A percentile compares a stretch with the other conserved stretches of the same genome.
phyloP scores from a whole-genome alignment of 495 filamentous ascomycete species.

The Sordaria brevicollis region DNA sequence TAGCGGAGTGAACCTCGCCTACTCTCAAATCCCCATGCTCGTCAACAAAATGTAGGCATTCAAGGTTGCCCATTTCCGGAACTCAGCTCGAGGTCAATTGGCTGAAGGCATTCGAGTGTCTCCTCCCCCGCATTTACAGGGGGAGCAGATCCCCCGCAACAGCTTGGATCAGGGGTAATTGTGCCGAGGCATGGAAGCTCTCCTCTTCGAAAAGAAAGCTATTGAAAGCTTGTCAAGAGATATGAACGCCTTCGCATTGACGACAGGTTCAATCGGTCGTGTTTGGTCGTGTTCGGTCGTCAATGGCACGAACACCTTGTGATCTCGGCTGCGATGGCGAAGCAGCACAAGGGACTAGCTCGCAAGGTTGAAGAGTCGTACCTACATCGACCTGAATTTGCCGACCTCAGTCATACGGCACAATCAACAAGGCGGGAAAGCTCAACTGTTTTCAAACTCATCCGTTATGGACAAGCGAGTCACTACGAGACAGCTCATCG shows the following conservation, averaged over 20 bases:
- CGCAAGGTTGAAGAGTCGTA: not conserved
- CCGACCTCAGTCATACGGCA: not conserved
- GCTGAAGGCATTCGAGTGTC: not conserved
- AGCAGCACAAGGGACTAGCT: not conserved
- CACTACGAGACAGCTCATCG: not conserved
- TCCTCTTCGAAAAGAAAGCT: not conserved
- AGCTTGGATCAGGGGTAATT: not conserved
- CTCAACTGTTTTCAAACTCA: not conserved
- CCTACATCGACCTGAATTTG: not conserved
- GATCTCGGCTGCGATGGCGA: not conserved
- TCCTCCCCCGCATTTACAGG: conserved; percentile 11
- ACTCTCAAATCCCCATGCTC: not conserved
- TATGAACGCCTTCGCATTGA: not conserved
- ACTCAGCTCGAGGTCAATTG: conserved; percentile 1
- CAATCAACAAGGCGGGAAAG: not conserved
- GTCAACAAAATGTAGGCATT: not conserved
- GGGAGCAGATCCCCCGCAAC: conserved; percentile 7
- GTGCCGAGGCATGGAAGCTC: conserved; percentile 7
- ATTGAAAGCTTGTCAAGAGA: not conserved
- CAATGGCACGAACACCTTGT: not conserved
- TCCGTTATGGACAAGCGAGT: not conserved
- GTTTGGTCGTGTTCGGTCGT: too few species aligned
- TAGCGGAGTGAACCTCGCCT: not conserved
- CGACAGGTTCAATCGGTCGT: not conserved
- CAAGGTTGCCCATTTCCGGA: not conserved